Evolutionary conservation across 176 grass and related monocot species (phyloP).

Genomic region (Alloteropsis semialata): DNA sequence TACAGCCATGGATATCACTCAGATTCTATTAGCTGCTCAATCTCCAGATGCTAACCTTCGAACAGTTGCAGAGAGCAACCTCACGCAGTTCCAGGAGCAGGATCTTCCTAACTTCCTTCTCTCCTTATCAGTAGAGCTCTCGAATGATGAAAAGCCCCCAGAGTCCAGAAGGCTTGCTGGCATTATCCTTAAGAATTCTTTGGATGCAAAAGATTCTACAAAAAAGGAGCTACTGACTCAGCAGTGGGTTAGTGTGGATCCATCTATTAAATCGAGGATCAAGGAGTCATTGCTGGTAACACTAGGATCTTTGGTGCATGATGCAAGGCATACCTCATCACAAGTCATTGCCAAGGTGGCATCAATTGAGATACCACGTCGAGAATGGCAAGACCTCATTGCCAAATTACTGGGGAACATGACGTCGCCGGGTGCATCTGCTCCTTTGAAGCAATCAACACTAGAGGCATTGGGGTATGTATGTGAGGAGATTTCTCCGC

Average conservation of each 20-base stretch:
- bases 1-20: slow-evolving; percentile 72
- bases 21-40: slow-evolving; percentile 69
- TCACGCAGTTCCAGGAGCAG: slow-evolving; percentile 92
- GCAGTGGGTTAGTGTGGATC: slow-evolving; percentile 68
- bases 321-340: slow-evolving; percentile 72
- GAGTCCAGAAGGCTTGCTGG: slow-evolving; percentile 79
- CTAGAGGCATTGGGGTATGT: slow-evolving; percentile 86
- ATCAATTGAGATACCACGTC: slow-evolving; percentile 79
- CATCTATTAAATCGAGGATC: slow-evolving; percentile 59
- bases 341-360: slow-evolving; percentile 93
- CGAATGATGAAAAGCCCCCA: slow-evolving; percentile 61
- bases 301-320: slow-evolving; percentile 60
- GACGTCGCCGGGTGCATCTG: slow-evolving; percentile 45
- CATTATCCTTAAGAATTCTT: slow-evolving; percentile 75
- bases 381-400: slow-evolving; percentile 88
- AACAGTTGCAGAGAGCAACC: slow-evolving; percentile 54
- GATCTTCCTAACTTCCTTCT: slow-evolving; percentile 84
- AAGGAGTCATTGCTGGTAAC: slow-evolving; percentile 81
- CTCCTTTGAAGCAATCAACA: slow-evolving; percentile 72
- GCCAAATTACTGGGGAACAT: slow-evolving; percentile 60
- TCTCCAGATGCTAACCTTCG: slow-evolving; percentile 69
- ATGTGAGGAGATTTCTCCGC: slow-evolving; percentile 80
- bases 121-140: slow-evolving; percentile 69
- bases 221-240: slow-evolving; percentile 57
- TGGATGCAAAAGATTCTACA: slow-evolving; percentile 65